Evolutionary conservation across 805 yeast species (phyloP), one percentile per base, ranked within the genome.

Genomic region (Lachancea waltii): DNA sequence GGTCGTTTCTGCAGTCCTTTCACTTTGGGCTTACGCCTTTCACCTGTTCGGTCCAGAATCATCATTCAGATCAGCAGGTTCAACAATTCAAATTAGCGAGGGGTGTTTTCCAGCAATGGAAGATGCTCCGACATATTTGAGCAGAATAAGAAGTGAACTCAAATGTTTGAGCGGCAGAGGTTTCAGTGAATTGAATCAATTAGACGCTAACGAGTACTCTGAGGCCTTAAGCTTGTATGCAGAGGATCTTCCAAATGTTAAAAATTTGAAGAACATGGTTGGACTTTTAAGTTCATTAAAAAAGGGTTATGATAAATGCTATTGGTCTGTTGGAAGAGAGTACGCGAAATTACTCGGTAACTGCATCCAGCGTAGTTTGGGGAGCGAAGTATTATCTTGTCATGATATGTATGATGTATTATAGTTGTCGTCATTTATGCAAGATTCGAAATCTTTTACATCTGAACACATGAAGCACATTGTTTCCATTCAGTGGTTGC

Each of bases 301-400:
- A 7, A 54, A 57, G 16, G 54, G 60, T 26, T 59, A 70, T 41
- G 49, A 49, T 20, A 57, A 51, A 14, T 64, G 72, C 35, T 62
- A 64, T 30, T 77, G 77, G 73, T 70, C 71, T 28, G 60, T 75
- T 40, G 77, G 76, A n/a, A 58, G 56, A 33, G 84, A 77, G 50
- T 65, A 72, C 42, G 69, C 78, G 0, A 64, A 67, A 34, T 56
- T 77, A 44, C 55, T 77, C 33, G 51, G 58, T 33, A 72, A 73
- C 48, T 75, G 80, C 54, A 67, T 67, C 22, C 66, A 67, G 35
- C 57, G 83, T 46, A 65, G 75, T 42, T 56, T 69, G 35, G 80
- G 80, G 2, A 57, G 66, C 33, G 47, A 54, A 9, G 60, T 57
- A 27, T 54, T 63, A 2, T 60, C 69, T 8, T 65, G 75, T 48